Conservation (phyloP, 176 grass and related monocot genomes). For the Guadua angustifolia region DNA sequence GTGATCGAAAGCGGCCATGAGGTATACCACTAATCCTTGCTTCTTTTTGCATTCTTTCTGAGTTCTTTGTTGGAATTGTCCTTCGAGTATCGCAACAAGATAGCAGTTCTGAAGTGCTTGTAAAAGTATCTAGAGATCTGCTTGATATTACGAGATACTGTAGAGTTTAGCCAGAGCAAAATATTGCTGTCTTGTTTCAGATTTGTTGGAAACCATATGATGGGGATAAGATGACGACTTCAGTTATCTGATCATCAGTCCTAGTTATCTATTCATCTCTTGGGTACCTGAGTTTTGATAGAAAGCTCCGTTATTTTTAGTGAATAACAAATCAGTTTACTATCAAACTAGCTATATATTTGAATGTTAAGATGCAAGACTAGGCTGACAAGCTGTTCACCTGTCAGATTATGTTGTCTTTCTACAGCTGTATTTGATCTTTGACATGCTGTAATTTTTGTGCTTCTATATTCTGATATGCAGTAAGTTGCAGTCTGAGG, state of each 20-base stretch:
- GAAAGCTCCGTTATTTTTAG: too few relatives aligned
- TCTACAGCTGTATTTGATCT: too few relatives aligned
- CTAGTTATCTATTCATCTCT: too few relatives aligned
- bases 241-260: too few relatives aligned
- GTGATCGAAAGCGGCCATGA: neutral
- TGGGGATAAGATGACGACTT: neutral
- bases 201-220: neutral
- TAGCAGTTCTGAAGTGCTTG: neutral
- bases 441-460: too few relatives aligned
- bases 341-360: neutral
- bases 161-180: neutral
- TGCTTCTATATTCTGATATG: neutral
- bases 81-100: neutral
- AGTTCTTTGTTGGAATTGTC: neutral
- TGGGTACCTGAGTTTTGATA: too few relatives aligned
- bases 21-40: neutral
- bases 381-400: neutral
- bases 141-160: neutral
- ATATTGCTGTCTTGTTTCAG: neutral
- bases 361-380: neutral
- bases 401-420: too few relatives aligned
- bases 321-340: too few relatives aligned
- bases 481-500: conserved; percentile 57
- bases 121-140: neutral
- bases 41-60: neutral